Conservation (phyloP, 805 yeast species). For the Metschnikowia anglica region DNA sequence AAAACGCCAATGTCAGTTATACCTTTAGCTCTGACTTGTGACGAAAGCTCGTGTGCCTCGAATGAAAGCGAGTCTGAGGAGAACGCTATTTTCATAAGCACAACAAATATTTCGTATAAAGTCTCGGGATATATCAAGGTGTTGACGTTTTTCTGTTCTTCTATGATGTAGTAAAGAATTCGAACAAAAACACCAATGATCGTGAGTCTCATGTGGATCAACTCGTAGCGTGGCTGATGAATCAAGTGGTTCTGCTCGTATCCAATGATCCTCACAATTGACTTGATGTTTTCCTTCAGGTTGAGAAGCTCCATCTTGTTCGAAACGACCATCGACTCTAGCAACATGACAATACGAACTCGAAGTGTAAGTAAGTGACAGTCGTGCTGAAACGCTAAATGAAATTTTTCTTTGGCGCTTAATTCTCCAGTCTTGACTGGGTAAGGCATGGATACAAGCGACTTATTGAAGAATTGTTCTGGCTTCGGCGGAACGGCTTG, state of each 20-base stretch:
- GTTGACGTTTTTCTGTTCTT: constrained; percentile 31
- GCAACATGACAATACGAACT: constrained; percentile 44
- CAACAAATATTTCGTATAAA: constrained; percentile 47
- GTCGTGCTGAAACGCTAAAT: constrained; percentile 40
- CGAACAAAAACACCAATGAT: constrained; percentile 43
- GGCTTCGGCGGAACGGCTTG: constrained; percentile 36
- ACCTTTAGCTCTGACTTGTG: constrained; percentile 33
- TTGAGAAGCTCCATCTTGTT: constrained; percentile 30
- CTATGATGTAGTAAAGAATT: constrained; percentile 39
- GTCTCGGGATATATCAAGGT: constrained; percentile 41
- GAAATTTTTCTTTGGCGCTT: constrained; percentile 10
- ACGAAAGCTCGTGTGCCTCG: constrained; percentile 38
- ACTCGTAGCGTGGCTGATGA: constrained; percentile 45
- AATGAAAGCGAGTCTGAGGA: constrained; percentile 43
- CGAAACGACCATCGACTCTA: constrained; percentile 45
- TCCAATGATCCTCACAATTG: constrained; percentile 44
- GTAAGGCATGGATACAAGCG: constrained; percentile 14
- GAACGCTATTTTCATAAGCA: constrained; percentile 53
- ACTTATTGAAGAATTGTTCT: constrained; percentile 5
- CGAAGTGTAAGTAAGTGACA: constrained; percentile 43
- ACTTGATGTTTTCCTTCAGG: constrained; percentile 39
- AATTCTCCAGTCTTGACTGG: constrained; percentile 12
- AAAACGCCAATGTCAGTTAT: constrained; percentile 35
- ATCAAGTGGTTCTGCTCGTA: constrained; percentile 48
- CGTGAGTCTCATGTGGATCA: constrained; percentile 36